Evolutionary conservation across 2,329 filamentous ascomycete genomes (phyloP).

Genomic region (Kalmusia sp.): DNA sequence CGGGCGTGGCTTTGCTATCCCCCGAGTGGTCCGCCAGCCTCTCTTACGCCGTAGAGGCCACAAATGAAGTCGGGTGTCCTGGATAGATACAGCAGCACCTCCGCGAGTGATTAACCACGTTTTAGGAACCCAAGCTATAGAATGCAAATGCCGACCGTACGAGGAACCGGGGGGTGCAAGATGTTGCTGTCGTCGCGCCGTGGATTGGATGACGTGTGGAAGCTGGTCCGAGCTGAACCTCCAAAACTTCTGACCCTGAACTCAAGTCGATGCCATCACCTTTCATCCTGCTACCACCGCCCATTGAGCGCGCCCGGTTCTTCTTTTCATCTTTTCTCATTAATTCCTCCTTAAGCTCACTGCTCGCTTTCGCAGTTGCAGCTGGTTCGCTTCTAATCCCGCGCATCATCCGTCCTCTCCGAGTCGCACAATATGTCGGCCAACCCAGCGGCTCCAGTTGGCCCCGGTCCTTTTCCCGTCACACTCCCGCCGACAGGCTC

Average conservation of each 20-base stretch:
- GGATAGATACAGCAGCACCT: no score
- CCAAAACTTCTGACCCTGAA: constrained; percentile 26
- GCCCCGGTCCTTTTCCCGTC: constrained; percentile 45
- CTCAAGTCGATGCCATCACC: constrained; percentile 15
- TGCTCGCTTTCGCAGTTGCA: neutral
- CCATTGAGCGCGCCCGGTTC: constrained; percentile 21
- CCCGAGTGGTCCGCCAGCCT: no score
- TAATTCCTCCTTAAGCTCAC: constrained; percentile 1
- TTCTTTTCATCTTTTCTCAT: constrained; percentile 10
- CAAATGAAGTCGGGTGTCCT: no score
- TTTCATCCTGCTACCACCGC: constrained; percentile 18
- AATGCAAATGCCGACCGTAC: no score
- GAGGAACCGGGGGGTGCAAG: no score
- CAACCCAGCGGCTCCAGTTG: constrained; percentile 29
- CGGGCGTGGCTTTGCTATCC: no score
- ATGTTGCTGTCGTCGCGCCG: no score
- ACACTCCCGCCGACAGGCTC: constrained; percentile 56
- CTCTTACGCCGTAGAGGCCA: no score
- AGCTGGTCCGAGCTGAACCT: constrained; percentile 18
- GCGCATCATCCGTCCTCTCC: neutral
- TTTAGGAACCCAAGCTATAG: no score
- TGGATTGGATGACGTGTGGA: constrained; percentile 15
- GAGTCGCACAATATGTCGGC: constrained; percentile 34
- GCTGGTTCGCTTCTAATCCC: neutral
- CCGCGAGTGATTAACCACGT: no score